phyloP scores from a whole-genome alignment of 2,329 filamentous ascomycete species.

The Penicillium sp. region DNA sequence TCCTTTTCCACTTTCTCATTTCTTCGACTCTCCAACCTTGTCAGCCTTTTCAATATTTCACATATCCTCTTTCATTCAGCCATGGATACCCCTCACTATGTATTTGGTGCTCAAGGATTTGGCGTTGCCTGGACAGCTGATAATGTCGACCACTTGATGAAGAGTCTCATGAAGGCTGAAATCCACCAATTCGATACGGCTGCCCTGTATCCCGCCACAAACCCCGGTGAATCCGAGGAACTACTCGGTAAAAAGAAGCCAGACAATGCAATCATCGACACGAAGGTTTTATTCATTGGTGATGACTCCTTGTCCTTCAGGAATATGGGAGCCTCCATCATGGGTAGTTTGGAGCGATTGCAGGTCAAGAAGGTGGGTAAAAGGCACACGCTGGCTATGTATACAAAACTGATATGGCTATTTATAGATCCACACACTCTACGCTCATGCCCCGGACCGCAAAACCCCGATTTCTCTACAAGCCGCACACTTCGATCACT shows the following conservation, averaged over 20 bases:
- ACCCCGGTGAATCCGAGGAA: slow-evolving; percentile 1
- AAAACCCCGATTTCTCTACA: slow-evolving; percentile 1
- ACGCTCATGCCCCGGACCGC: slow-evolving; percentile 6
- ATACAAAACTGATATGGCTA: not conserved
- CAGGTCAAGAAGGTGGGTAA: not conserved
- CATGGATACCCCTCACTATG: slow-evolving; percentile 6
- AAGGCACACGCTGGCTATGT: accelerated
- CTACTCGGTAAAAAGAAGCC: slow-evolving; percentile 1
- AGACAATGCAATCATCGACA: not conserved
- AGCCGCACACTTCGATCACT: slow-evolving; percentile 5
- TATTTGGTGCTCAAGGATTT: slow-evolving; percentile 2
- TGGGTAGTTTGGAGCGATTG: not conserved
- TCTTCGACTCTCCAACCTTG: not conserved
- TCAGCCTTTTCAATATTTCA: not conserved
- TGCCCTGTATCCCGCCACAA: slow-evolving; percentile 5
- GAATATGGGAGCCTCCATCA: slow-evolving; percentile 3
- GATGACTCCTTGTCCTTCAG: not conserved
- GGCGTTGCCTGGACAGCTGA: not conserved
- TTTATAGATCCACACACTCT: slow-evolving; percentile 5
- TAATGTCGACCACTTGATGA: slow-evolving; percentile 1
- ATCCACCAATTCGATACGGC: slow-evolving; percentile 3
- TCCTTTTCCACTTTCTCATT: not conserved
- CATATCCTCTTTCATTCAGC: not conserved
- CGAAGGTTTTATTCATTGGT: not conserved
- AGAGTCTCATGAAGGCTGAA: not conserved